These are phyloP conservation scores for Daldinia concentrica DNA, from an alignment of 495 filamentous ascomycete genomes.

Conservation along the genomic window DNA sequence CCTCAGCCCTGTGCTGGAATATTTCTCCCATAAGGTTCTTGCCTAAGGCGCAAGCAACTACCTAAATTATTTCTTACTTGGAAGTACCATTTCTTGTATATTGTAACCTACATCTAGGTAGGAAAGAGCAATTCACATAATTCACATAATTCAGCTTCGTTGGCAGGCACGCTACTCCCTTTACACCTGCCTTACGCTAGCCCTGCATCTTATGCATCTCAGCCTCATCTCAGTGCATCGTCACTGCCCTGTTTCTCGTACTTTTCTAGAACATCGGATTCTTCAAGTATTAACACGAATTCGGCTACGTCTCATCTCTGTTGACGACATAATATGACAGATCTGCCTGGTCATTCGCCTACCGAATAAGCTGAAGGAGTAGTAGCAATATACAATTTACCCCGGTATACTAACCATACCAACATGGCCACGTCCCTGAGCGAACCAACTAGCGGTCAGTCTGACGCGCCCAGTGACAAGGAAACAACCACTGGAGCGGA, in stretches of 20 bases:
- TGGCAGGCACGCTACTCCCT: conserved; percentile 1
- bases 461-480: conserved; percentile 12
- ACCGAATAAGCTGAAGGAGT: conserved; percentile 13
- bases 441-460: conserved; percentile 32
- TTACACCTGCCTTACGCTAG: background rate
- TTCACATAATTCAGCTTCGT: background rate
- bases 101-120: background rate
- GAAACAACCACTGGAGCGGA: conserved; percentile 4
- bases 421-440: conserved; percentile 2
- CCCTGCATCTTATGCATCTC: conserved; percentile 25
- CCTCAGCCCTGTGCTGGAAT: background rate
- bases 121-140: conserved; percentile 1
- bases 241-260: conserved; percentile 32
- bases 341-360: conserved; percentile 26
- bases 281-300: conserved; percentile 17
- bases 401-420: conserved; percentile 14
- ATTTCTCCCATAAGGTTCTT: background rate
- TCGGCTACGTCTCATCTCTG: conserved; percentile 17
- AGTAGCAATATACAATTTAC: conserved; percentile 8
- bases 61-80: background rate
- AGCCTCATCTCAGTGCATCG: conserved; percentile 21
- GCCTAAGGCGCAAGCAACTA: background rate
- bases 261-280: conserved; percentile 20
- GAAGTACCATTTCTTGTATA: background rate
- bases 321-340: conserved; percentile 29